Evolutionary conservation across 129 eudicot genomes (phyloP).

Genomic region (Tagetes patula): DNA sequence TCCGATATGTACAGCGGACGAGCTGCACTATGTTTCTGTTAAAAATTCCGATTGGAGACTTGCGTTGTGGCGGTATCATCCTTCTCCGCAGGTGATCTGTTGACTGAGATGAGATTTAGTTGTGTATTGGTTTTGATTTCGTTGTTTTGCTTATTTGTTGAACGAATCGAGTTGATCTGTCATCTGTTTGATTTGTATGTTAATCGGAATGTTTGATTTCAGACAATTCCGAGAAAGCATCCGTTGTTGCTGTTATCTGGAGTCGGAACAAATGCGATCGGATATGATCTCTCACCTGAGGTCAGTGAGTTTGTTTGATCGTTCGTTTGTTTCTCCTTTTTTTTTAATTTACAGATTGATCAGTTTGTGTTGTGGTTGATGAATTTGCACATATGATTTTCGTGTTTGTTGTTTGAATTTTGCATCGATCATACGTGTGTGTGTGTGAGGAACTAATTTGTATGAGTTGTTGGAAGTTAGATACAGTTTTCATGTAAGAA

Average conservation of each 20-base stretch:
- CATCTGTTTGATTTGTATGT: slow-evolving; percentile 2
- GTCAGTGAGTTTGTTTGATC: slow-evolving; percentile 27
- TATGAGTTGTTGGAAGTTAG: not conserved
- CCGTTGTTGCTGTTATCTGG: slow-evolving; percentile 91
- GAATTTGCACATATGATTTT: not conserved
- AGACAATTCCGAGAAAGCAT: slow-evolving; percentile 83
- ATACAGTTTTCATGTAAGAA: not conserved
- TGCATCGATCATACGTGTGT: not conserved
- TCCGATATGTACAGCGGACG: slow-evolving; percentile 85
- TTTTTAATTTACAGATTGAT: not conserved
- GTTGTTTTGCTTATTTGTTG: not conserved
- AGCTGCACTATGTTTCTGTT: slow-evolving; percentile 80
- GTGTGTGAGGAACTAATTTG: not conserved
- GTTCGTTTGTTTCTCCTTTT: not conserved
- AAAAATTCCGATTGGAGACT: slow-evolving; percentile 71
- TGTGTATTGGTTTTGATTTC: not conserved
- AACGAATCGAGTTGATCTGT: not conserved
- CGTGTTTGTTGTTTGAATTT: not conserved
- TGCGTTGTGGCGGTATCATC: slow-evolving; percentile 89
- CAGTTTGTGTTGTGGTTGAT: slow-evolving; percentile 2
- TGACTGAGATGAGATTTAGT: not conserved
- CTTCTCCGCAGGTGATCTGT: slow-evolving; percentile 56
- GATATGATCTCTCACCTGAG: slow-evolving; percentile 93
- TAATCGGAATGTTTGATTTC: slow-evolving; percentile 26
- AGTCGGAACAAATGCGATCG: slow-evolving; percentile 93